Conservation (phyloP, 2,329 filamentous ascomycete genomes). For the Tolypocladium ovalisporum region DNA sequence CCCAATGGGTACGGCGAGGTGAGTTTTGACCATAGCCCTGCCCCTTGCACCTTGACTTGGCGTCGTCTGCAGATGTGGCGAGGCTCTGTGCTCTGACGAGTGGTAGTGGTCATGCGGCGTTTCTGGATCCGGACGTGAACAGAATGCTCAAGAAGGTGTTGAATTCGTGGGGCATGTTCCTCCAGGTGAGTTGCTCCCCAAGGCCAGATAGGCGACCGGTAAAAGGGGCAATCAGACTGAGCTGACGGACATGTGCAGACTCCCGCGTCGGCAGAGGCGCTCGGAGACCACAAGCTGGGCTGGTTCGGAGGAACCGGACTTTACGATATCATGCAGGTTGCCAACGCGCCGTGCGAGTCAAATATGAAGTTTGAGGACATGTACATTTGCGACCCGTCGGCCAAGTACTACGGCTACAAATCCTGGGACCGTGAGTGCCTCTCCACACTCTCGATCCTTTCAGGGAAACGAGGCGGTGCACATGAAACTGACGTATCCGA, state of each 20-base stretch:
- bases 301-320: conserved; percentile 44
- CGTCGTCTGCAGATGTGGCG: not conserved
- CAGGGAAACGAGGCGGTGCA: too few species aligned
- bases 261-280: conserved; percentile 41
- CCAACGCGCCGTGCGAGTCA: conserved; percentile 32
- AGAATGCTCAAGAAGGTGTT: conserved; percentile 40
- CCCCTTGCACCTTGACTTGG: too few species aligned
- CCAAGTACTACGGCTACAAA: conserved; percentile 46
- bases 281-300: conserved; percentile 30
- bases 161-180: conserved; percentile 45
- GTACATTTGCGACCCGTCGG: conserved; percentile 46
- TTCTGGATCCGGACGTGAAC: conserved; percentile 44
- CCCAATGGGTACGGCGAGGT: conserved; percentile 43
- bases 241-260: conserved; percentile 17
- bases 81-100: not conserved
- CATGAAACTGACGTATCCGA: not conserved
- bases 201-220: not conserved
- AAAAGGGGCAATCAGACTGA: not conserved
- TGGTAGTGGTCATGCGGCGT: conserved; percentile 37
- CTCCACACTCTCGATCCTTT: too few species aligned
- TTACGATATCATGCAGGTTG: conserved; percentile 37
- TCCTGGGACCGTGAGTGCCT: conserved; percentile 49
- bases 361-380: conserved; percentile 44
- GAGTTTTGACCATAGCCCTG: too few species aligned
- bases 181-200: conserved; percentile 23